phyloP scores from a whole-genome alignment of 1,284 basidiomycete genomes.

The Amylostereum areolatum region DNA sequence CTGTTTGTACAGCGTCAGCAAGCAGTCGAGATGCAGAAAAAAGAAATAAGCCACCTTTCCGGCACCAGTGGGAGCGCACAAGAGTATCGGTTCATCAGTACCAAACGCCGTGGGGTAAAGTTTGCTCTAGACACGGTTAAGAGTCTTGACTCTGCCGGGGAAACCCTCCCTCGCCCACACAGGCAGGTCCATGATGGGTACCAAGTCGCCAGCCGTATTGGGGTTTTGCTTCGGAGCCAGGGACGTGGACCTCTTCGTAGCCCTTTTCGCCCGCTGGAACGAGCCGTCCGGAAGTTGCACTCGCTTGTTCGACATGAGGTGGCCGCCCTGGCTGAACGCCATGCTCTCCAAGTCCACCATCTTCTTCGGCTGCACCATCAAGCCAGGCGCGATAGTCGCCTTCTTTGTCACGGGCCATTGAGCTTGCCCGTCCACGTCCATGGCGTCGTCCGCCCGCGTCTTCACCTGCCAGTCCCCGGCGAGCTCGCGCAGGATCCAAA shows the following conservation, averaged over 20 bases:
- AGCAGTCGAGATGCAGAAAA: neutral
- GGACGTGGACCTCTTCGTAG: constrained; percentile 98
- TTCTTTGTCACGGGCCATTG: constrained; percentile 70
- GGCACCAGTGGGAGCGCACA: constrained; percentile 98
- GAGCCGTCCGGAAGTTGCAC: constrained; percentile 96
- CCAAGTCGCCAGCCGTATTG: constrained; percentile 61
- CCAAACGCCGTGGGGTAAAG: constrained; percentile 92
- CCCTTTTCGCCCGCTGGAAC: constrained; percentile 95
- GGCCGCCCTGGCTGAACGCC: constrained; percentile 94
- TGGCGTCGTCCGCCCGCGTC: constrained; percentile 39
- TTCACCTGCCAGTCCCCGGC: constrained; percentile 48
- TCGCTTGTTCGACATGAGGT: constrained; percentile 98
- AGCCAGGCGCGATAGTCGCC: constrained; percentile 85
- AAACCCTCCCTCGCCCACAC: constrained; percentile 82
- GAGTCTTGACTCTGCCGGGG: constrained; percentile 60
- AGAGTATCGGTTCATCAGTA: constrained; percentile 89
- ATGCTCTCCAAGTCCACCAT: constrained; percentile 91
- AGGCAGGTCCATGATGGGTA: constrained; percentile 75
- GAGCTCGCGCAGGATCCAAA: constrained; percentile 91
- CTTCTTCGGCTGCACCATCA: constrained; percentile 81
- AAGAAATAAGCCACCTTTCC: constrained; percentile 72
- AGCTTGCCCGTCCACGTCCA: constrained; percentile 67
- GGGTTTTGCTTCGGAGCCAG: constrained; percentile 77
- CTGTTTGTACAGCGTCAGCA: constrained; percentile 32
- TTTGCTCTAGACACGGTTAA: constrained; percentile 95